These are phyloP conservation scores for Penicillium rolfsii DNA, from an alignment of 2,329 filamentous ascomycete genomes.

Conservation along the genomic window DNA sequence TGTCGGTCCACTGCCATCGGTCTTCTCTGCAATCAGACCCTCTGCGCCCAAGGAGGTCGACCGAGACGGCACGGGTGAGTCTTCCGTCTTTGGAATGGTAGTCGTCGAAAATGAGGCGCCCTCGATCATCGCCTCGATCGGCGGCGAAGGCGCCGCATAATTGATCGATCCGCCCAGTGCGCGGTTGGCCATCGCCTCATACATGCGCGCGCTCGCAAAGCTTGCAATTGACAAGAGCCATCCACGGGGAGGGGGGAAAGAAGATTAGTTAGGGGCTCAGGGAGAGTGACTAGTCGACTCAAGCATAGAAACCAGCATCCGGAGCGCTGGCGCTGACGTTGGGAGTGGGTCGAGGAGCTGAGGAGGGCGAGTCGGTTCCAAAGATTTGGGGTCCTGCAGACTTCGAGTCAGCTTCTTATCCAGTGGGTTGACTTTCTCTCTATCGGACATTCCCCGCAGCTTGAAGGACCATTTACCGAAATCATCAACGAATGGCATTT, in stretches of 20 bases:
- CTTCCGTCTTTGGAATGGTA: conserved; percentile 27
- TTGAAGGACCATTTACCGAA: neutral
- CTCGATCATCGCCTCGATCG: conserved; percentile 25
- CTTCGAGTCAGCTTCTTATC: neutral
- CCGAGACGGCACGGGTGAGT: conserved; percentile 33
- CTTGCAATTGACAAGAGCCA: conserved; percentile 32
- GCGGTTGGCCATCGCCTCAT: conserved; percentile 42
- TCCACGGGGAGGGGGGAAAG: conserved; percentile 24
- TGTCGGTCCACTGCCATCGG: conserved; percentile 19
- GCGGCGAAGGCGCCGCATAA: conserved; percentile 33
- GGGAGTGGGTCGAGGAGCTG: conserved; percentile 16
- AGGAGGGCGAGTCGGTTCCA: conserved; percentile 1
- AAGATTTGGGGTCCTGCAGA: conserved; percentile 2
- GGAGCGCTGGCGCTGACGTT: neutral
- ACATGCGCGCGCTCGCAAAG: conserved; percentile 20
- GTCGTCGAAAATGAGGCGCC: conserved; percentile 17
- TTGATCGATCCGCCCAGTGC: conserved; percentile 28
- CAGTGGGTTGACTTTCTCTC: neutral
- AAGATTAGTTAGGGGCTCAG: neutral
- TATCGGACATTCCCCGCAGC: conserved; percentile 2
- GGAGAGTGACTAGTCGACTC: conserved; percentile 7
- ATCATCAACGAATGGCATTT: neutral
- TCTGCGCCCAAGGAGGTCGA: conserved; percentile 31
- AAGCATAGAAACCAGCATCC: conserved; percentile 6
- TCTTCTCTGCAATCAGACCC: conserved; percentile 20